A percentile compares a stretch with the other conserved stretches of the same genome.
Conservation (phyloP, 495 filamentous ascomycete genomes). For the Talaromyces ruber region DNA sequence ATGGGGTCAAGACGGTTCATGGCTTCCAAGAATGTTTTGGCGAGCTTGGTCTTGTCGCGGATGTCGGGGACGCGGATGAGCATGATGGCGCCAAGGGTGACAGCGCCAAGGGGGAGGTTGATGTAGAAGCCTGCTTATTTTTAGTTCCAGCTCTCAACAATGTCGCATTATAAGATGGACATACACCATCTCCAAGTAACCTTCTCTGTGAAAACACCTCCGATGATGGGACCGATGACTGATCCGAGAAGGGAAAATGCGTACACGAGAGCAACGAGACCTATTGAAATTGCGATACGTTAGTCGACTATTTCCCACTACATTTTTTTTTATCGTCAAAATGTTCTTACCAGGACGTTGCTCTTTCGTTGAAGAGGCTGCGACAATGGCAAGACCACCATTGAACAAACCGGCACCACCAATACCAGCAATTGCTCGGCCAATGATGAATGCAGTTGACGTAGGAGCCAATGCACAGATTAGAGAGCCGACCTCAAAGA, state of each 20-base stretch:
- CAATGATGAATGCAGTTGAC: slow-evolving; percentile 62
- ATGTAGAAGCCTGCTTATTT: slow-evolving; percentile 36
- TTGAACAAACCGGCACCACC: slow-evolving; percentile 37
- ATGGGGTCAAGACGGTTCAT: slow-evolving; percentile 26
- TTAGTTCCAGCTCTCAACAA: background rate
- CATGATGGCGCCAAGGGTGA: slow-evolving; percentile 17
- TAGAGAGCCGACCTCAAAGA: slow-evolving; percentile 68
- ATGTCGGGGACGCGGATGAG: slow-evolving; percentile 33
- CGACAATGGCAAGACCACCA: slow-evolving; percentile 17
- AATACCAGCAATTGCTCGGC: slow-evolving; percentile 68
- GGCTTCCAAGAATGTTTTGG: slow-evolving; percentile 11
- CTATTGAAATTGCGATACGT: background rate
- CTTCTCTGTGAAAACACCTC: slow-evolving; percentile 42
- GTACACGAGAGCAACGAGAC: slow-evolving; percentile 3
- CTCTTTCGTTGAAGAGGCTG: background rate
- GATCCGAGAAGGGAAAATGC: slow-evolving; percentile 5
- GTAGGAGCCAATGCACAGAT: slow-evolving; percentile 63
- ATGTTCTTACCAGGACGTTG: background rate
- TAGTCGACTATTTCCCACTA: background rate
- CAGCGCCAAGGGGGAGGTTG: slow-evolving; percentile 42
- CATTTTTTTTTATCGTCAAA: no score
- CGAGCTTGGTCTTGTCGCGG: slow-evolving; percentile 22
- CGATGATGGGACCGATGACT: slow-evolving; percentile 39
- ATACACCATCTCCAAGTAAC: slow-evolving; percentile 34
- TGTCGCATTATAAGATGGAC: slow-evolving; percentile 2